Base-by-base conservation (phyloP, 208 protist species). In the Histomonas meleagridis region DNA sequence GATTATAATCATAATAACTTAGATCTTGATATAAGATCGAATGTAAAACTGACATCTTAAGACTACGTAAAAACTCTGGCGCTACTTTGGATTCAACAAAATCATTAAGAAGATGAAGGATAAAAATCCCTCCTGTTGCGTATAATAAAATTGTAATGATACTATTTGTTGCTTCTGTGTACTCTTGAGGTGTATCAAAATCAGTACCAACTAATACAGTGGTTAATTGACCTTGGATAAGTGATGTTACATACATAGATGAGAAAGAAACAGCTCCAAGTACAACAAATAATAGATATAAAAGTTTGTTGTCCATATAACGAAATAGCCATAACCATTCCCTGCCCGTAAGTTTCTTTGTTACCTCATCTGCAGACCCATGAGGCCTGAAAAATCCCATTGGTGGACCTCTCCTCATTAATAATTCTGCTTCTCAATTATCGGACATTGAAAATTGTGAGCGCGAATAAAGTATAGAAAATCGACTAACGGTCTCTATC, bases 11-110 rank as follows among this genome's bases (percentile, higher is more conserved):
- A 55, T 43, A 86, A 57, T 86, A 86, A 40, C 0, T 46, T 38
- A 86, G 26, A 86, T 86, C 76, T n/a, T 86, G 76, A 51, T 86
- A 38, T 38, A 86, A 55, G 18, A 86, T 14, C 23, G 76, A 43
- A 14, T 9, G 51, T 18, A 86, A 38, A 5, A 86, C 32, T 38
- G 76, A 26, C 2, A 48, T 28, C n/a, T 40, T 32, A 7, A 86
- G 46, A 86, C 55, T 46, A 51, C 76, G 43, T 9, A 86, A 55
- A 49, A 86, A 86, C 55, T 86, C 46, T 38, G 76, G 76, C 46
- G 55, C 32, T 18, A 86, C 51, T 43, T 55, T 86, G 32, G 76
- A 86, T 55, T 86, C 76, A 55, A 32, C 23, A 49, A 46, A n/a
- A 26, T 16, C 46, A 5, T 32, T 86, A 38, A 48, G 18, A 26